These are phyloP conservation scores for Lolium multiflorum DNA, from an alignment of 176 grass and related monocot genomes.

Conservation along the genomic window DNA sequence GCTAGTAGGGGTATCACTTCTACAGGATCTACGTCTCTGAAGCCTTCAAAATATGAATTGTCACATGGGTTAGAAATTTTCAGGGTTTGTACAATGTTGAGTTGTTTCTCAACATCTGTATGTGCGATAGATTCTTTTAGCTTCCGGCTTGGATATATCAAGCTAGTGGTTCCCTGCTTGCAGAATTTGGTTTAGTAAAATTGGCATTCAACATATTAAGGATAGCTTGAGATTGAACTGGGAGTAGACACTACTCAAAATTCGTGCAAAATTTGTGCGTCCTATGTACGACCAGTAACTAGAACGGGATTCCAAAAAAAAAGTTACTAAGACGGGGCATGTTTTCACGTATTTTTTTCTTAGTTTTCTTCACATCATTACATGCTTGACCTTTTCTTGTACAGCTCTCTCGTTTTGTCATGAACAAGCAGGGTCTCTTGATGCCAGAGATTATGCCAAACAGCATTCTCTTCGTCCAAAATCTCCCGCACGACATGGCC, in stretches of 20 bases:
- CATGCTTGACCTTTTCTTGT: conserved; percentile 26
- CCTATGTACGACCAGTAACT: background rate
- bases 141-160: too few relatives aligned
- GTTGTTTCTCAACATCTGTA: background rate
- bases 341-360: background rate
- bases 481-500: conserved; percentile 80
- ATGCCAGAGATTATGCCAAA: conserved; percentile 92
- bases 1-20: background rate
- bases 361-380: conserved; percentile 7
- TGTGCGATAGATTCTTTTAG: background rate
- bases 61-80: too few relatives aligned
- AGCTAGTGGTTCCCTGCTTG: conserved; percentile 21
- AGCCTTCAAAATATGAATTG: background rate
- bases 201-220: background rate
- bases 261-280: too few relatives aligned
- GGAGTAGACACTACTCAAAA: background rate
- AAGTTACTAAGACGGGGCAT: background rate
- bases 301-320: too few relatives aligned
- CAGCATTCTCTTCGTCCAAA: conserved; percentile 92
- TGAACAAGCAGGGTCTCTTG: conserved; percentile 62
- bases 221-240: background rate
- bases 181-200: background rate
- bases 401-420: conserved; percentile 69
- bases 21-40: background rate
- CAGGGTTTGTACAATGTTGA: background rate